Evolutionary conservation across 2,329 filamentous ascomycete genomes (phyloP), one percentile per base, ranked within the genome.

Genomic region (Aureobasidium uvarum): DNA sequence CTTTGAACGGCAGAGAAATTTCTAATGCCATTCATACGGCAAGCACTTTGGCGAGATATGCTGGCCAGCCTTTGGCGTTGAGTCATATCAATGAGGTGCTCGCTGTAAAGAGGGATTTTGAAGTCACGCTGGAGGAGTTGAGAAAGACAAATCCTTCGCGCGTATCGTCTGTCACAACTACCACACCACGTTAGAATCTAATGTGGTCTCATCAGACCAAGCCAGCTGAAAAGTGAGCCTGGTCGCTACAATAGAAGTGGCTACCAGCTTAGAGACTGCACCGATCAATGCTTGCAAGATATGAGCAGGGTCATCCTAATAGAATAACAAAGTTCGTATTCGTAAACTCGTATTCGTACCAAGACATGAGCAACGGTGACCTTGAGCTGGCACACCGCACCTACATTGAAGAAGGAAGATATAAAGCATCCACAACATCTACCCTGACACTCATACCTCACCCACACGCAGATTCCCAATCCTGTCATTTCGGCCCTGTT

Each of bases 51-150:
- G 41, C 56, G 5, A 48, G 56, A n/a, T 60, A 25, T 60, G 56
- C 25, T 36, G 28, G 18, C 7, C 43, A 64, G 36, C 13, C 2
- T 1, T 8, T 64, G 31, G 41, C 45, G 0, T 4, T 66, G 50
- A 55, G 28, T 2, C 59, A 66, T 45, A 59, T 66, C 43, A 28
- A 66, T 18, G 55, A 66, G 59, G 59, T 66, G 1, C 33, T 66
- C 1, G 48, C 52, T 7, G 65, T 66, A 13, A 64, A 59, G 52
- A 60, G 43, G 11, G 56, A 60, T 13, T 60, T 60, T 13, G 56
- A 60, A 31, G n/a, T 11, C 14, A 38, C 18, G 1, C 28, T 60
- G 43, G n/a, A 60, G 43, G 23, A 48, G 33, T 39, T 60, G 56
- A 46, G 7, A 28, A 18, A 14, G 31, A 25, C 25, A 4, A 25